These are phyloP conservation scores for Artemisia annua DNA, from an alignment of 129 eudicot species.

Conservation along the genomic window DNA sequence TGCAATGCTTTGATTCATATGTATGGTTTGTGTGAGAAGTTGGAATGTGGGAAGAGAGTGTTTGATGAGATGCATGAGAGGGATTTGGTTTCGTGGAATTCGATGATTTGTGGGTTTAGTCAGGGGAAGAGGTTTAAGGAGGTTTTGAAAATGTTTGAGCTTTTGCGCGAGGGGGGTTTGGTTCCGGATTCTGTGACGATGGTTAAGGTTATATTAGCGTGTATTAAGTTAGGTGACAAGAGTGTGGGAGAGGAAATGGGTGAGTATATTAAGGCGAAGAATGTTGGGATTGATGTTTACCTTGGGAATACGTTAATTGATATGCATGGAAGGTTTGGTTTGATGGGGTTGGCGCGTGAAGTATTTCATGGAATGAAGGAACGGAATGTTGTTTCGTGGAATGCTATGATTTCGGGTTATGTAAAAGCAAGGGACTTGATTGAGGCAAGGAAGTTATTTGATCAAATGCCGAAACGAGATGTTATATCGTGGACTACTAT, in stretches of 20 bases:
- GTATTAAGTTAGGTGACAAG: slow-evolving; percentile 50
- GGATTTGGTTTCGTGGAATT: slow-evolving; percentile 71
- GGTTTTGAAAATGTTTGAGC: slow-evolving; percentile 48
- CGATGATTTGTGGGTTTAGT: slow-evolving; percentile 62
- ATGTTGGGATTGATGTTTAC: slow-evolving; percentile 55
- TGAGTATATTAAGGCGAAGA: slow-evolving; percentile 20
- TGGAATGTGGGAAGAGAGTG: slow-evolving; percentile 45
- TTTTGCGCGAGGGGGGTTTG: slow-evolving; percentile 42
- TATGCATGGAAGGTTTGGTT: slow-evolving; percentile 54
- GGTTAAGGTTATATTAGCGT: slow-evolving; percentile 64
- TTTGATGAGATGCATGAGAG: slow-evolving; percentile 64
- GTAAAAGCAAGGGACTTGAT: slow-evolving; percentile 52
- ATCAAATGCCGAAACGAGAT: slow-evolving; percentile 56
- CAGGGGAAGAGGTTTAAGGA: slow-evolving; percentile 43
- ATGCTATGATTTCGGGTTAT: slow-evolving; percentile 54
- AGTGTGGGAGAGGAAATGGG: slow-evolving; percentile 13
- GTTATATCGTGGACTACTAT: slow-evolving; percentile 67
- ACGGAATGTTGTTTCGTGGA: slow-evolving; percentile 66
- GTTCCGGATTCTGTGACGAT: slow-evolving; percentile 59
- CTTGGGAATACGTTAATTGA: slow-evolving; percentile 73
- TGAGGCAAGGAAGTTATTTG: slow-evolving; percentile 50
- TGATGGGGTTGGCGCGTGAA: slow-evolving; percentile 36
- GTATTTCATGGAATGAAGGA: slow-evolving; percentile 59
- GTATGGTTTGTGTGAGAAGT: slow-evolving; percentile 49
- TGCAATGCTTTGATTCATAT: slow-evolving; percentile 59